Base-by-base conservation (phyloP, 192 early-diverging fungal species). In the Diversispora epigaea region DNA sequence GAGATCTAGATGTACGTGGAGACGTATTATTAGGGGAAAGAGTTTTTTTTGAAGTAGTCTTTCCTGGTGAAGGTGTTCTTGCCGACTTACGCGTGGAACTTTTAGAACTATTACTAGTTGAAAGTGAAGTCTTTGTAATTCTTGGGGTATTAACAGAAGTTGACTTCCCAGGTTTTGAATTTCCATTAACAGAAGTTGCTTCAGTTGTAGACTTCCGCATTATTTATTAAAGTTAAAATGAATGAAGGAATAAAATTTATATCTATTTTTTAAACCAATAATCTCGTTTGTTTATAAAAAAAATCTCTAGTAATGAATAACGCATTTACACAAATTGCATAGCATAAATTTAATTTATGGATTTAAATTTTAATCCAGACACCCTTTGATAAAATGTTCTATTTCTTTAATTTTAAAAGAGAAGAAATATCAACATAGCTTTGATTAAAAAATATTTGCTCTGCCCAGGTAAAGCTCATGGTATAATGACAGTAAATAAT, bases 1-100 rank as follows among this genome's bases (percentile, higher is more conserved):
- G 67, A 25, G 67, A 68, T 68, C 67, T 68, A 17, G 67, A 68
- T 49, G 10, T 46, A 49, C 46, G 46, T 6, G 58, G 32, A 40
- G 46, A 50, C 22, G 45, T 45, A 25, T 50, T 68, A 15, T 21
- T 46, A 49, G 67, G 67, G 19, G 44, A 46, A 17, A 68, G 39
- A 12, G 45, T 67, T 46, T 67, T 67, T 22, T 22, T 15, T 32
- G 60, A 62, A 14, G 12, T 11, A 6, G 60, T 39, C 39, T 32
- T 17, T 41, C 41, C 41, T 17, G 62, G 17, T 58, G 21, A 22
- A 10, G 22, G 25, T 32, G 6, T 3, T 61, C 6, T 61, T 61
- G 0, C 10, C 58, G n/a, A 17, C 4, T 54, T 11, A 54, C 4
- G 50, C 14, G 0, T 54, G 25, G 25, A 32, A 32, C 25, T 54